Base-by-base conservation (phyloP, 148 eudicot species). In the Spergularia marina region DNA sequence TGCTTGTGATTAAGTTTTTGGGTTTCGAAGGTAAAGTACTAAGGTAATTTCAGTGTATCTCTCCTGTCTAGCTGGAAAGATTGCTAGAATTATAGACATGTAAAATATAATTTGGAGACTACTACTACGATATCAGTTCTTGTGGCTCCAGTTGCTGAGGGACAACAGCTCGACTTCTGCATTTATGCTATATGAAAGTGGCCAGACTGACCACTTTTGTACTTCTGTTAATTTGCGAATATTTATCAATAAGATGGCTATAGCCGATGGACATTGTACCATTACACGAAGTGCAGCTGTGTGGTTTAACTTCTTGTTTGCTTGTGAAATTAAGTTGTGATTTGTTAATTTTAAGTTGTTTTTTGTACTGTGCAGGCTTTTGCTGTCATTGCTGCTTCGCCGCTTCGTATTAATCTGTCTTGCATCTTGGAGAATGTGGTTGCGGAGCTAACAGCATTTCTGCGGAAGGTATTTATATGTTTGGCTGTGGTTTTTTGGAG, bases 321-420 rank as follows among this genome's bases (percentile, higher is more conserved):
- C 21, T 41, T 15, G 3, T 72, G 68, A 34, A 18, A 14, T 34
- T 63, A 65, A 60, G 53, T 39, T 34, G 59, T 15, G 25, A 69
- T 9, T 47, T 23, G 59, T 59, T 30, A 10, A 47, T 16, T 49
- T 72, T 66, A 74, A 75, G 61, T 23, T 49, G 64, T 65, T 53
- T 61, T 61, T 4, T 70, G n/a, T 72, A 64, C 53, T 69, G 73
- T 82, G 72, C 91, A 96, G 99, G 99, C 98, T 40, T 92, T 96
- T 82, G 86, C 94, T 68, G 96, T 91, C 44, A 92, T 96, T 79
- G 94, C 99, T 70, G 86, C 96, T 80, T 96, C 99, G 76, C 91
- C 97, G 30, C 86, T 96, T 71, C 89, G 75, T 74, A 81, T 96
- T 62, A 91, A 92, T 73, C 86, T 92, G 52, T 91, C 98, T 58